A percentile compares a stretch with the other conserved stretches of the same genome.
These are phyloP conservation scores for Fusarium praegraminearum DNA, from an alignment of 2,329 filamentous ascomycete genomes.

Conservation along the genomic window DNA sequence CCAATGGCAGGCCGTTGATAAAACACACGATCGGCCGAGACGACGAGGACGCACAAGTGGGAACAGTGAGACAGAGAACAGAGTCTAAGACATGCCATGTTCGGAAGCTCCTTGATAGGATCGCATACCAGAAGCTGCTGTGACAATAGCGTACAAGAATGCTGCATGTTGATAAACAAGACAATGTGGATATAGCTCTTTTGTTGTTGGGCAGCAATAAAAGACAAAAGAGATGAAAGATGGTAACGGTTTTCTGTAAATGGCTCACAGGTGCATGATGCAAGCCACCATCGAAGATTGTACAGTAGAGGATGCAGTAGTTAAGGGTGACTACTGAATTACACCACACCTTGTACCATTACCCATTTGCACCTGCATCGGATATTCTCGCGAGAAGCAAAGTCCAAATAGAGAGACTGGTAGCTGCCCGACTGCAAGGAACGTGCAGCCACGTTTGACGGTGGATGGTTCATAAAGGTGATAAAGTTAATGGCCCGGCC, in stretches of 20 bases:
- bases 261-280: slow-evolving; percentile 41
- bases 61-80: not conserved
- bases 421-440: slow-evolving; percentile 16
- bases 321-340: slow-evolving; percentile 8
- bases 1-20: slow-evolving; percentile 33
- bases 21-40: slow-evolving; percentile 23
- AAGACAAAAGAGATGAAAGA: not conserved
- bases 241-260: slow-evolving; percentile 22
- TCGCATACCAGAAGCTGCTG: slow-evolving; percentile 21
- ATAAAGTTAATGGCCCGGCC: slow-evolving; percentile 30
- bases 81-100: slow-evolving; percentile 11
- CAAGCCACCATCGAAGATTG: slow-evolving; percentile 40
- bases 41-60: not conserved
- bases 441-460: slow-evolving; percentile 41
- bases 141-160: not conserved
- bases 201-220: slow-evolving; percentile 19
- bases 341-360: not conserved
- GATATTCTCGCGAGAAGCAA: slow-evolving; percentile 12
- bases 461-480: slow-evolving; percentile 38
- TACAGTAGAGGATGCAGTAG: slow-evolving; percentile 11
- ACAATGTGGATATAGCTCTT: slow-evolving; percentile 2
- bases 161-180: slow-evolving; percentile 3
- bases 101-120: slow-evolving; percentile 17
- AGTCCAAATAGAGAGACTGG: not conserved
- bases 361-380: not conserved